Evolutionary conservation across 2,329 filamentous ascomycete genomes (phyloP).

Genomic region (Verticillium alfalfae): DNA sequence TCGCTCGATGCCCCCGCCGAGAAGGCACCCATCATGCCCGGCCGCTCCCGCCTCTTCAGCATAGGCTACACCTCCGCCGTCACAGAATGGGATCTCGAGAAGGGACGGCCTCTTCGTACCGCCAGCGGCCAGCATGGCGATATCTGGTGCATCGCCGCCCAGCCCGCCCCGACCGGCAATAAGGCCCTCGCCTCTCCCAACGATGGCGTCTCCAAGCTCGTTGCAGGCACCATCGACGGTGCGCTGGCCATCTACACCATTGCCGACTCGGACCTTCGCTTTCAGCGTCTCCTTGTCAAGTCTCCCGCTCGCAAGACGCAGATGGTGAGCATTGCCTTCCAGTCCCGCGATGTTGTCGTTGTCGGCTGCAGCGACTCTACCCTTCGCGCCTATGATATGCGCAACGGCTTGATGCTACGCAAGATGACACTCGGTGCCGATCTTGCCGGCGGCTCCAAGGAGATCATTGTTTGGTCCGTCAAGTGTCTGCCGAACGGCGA

Average conservation of each 20-base stretch:
- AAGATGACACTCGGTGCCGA: constrained; percentile 84
- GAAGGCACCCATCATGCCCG: constrained; percentile 18
- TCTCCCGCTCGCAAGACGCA: constrained; percentile 79
- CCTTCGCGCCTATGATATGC: constrained; percentile 86
- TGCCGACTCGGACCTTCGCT: constrained; percentile 75
- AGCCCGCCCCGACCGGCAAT: constrained; percentile 46
- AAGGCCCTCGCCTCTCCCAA: constrained; percentile 53
- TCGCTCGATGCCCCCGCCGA: background rate
- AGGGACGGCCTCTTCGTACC: constrained; percentile 70
- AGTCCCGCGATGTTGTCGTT: constrained; percentile 74
- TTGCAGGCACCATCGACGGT: constrained; percentile 86
- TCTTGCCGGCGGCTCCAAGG: constrained; percentile 68
- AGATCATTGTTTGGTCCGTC: constrained; percentile 89
- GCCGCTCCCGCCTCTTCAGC: constrained; percentile 76
- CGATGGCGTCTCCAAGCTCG: constrained; percentile 53
- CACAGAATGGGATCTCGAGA: constrained; percentile 90
- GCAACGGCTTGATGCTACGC: constrained; percentile 68
- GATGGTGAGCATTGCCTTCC: constrained; percentile 87
- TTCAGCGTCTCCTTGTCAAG: constrained; percentile 69
- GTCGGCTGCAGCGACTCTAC: constrained; percentile 94
- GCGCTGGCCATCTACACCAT: constrained; percentile 83
- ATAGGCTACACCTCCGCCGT: constrained; percentile 90
- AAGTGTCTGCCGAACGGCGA: constrained; percentile 83
- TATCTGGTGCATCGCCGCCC: constrained; percentile 92
- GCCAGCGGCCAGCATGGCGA: constrained; percentile 91